Percentiles rank a stretch among this genome's conserved stretches.
These are phyloP conservation scores for Pseudocercospora fuligena DNA, from an alignment of 2,329 filamentous ascomycete genomes.

Conservation along the genomic window DNA sequence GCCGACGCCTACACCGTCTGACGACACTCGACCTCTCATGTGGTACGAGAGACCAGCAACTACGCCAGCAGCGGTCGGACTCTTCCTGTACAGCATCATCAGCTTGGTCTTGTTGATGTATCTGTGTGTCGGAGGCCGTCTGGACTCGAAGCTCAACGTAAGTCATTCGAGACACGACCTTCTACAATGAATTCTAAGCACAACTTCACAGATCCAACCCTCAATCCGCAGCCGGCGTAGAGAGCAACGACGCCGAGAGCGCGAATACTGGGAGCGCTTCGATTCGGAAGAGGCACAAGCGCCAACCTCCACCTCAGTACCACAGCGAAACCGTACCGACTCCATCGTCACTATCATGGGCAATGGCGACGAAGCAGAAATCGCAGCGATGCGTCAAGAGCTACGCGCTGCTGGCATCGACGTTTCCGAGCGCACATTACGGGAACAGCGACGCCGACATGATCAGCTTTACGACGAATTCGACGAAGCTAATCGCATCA, in stretches of 20 bases:
- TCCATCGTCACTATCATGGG: slow-evolving; percentile 18
- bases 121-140: slow-evolving; percentile 7
- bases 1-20: not conserved
- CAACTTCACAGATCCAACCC: not conserved
- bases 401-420: slow-evolving; percentile 6
- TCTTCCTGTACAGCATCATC: slow-evolving; percentile 11
- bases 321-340: not conserved
- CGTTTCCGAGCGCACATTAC: slow-evolving; percentile 14
- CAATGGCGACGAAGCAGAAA: slow-evolving; percentile 16
- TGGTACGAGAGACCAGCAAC: not conserved
- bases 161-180: not conserved
- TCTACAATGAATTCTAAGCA: not conserved
- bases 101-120: slow-evolving; percentile 12
- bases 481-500: not conserved
- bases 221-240: not conserved
- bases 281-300: not conserved
- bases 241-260: not conserved
- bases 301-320: not conserved
- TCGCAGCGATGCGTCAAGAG: slow-evolving; percentile 3
- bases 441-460: slow-evolving; percentile 10
- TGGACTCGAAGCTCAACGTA: slow-evolving; percentile 15
- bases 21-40: not conserved
- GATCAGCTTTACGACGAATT: not conserved
- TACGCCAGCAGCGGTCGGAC: not conserved
- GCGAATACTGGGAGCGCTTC: not conserved